These are phyloP conservation scores for Uncinocarpus reesii DNA, from an alignment of 2,329 filamentous ascomycete species.

Conservation along the genomic window DNA sequence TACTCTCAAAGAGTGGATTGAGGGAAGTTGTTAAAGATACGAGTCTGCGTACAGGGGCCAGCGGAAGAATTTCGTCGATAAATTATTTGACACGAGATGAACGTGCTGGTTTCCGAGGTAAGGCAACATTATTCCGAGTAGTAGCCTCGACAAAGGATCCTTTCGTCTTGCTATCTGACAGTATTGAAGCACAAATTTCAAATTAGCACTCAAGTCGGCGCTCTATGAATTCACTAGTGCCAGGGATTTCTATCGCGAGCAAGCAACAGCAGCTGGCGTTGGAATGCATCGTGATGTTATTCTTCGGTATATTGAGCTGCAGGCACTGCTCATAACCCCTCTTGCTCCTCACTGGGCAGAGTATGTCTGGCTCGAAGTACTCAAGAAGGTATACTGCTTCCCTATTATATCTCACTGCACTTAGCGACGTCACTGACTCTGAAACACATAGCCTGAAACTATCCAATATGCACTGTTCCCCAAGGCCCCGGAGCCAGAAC, in stretches of 20 bases:
- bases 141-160: neutral
- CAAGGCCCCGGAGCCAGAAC: constrained; percentile 53
- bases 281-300: constrained; percentile 79
- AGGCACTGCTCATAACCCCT: constrained; percentile 69
- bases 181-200: constrained; percentile 56
- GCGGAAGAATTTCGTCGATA: constrained; percentile 72
- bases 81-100: constrained; percentile 86
- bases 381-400: constrained; percentile 48
- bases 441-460: constrained; percentile 44
- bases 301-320: constrained; percentile 71
- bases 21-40: constrained; percentile 69
- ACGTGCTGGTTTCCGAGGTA: constrained; percentile 67
- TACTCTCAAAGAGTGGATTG: constrained; percentile 79
- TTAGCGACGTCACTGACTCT: neutral
- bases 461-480: constrained; percentile 75
- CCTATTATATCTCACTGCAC: neutral
- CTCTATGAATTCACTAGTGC: constrained; percentile 87
- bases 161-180: constrained; percentile 7
- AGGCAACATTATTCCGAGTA: constrained; percentile 64
- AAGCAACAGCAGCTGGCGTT: constrained; percentile 62
- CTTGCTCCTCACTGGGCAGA: constrained; percentile 92
- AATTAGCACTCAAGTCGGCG: constrained; percentile 72
- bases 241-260: constrained; percentile 83
- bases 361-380: constrained; percentile 84
- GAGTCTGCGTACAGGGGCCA: constrained; percentile 63